These are phyloP conservation scores for Arachnomyces sp. DNA, from an alignment of 2,329 filamentous ascomycete species.

Conservation along the genomic window DNA sequence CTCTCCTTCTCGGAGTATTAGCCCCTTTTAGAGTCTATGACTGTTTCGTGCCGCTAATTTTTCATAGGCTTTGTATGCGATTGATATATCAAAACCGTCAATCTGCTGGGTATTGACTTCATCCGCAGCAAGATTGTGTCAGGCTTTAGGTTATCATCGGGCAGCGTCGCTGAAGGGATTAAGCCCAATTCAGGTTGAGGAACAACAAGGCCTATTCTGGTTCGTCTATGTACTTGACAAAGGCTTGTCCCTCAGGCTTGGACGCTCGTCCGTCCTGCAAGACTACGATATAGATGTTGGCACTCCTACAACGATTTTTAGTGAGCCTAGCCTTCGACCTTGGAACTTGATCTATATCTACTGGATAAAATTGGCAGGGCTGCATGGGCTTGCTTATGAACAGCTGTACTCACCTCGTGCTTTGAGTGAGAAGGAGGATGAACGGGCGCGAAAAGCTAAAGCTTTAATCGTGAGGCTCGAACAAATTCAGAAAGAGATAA, in stretches of 20 bases:
- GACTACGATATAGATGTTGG: conserved; percentile 54
- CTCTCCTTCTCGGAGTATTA: conserved; percentile 50
- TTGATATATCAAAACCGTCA: conserved; percentile 55
- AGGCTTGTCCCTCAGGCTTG: conserved; percentile 51
- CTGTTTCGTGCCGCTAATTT: neutral
- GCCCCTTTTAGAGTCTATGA: neutral
- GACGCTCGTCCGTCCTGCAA: conserved; percentile 51
- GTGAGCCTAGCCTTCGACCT: conserved; percentile 12
- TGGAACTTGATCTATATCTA: conserved; percentile 44
- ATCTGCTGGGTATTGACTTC: conserved; percentile 58
- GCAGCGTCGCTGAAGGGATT: conserved; percentile 19
- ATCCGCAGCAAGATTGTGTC: conserved; percentile 53
- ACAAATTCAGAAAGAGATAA: neutral
- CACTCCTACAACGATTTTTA: conserved; percentile 21
- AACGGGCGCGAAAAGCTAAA: conserved; percentile 21
- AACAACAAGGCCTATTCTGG: conserved; percentile 45
- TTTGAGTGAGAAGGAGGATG: conserved; percentile 18
- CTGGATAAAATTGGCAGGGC: conserved; percentile 50
- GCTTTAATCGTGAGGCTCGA: conserved; percentile 22
- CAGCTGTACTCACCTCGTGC: conserved; percentile 43
- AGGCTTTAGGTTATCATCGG: conserved; percentile 56
- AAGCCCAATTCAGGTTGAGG: conserved; percentile 17
- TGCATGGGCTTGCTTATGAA: conserved; percentile 55
- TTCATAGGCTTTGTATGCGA: conserved; percentile 50
- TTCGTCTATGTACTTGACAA: conserved; percentile 53